A percentile compares a stretch with the other conserved stretches of the same genome.
These are phyloP conservation scores for Xylaria palmicola DNA, from an alignment of 495 filamentous ascomycete species.

Conservation along the genomic window DNA sequence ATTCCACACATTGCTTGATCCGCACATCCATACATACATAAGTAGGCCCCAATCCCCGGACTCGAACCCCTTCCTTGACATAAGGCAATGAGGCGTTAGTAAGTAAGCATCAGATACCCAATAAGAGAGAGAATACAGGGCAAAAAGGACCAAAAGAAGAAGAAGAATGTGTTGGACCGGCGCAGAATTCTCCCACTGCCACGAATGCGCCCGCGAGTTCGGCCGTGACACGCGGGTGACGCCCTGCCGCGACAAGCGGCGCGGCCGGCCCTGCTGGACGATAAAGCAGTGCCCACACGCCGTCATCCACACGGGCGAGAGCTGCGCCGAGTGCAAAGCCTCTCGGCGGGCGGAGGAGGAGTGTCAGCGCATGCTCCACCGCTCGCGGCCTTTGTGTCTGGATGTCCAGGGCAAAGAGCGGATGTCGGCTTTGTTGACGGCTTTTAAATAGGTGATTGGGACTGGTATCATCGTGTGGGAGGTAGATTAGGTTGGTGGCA, in stretches of 20 bases:
- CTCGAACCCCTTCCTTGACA: too few relatives aligned
- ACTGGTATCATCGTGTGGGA: too few relatives aligned
- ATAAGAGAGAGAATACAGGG: too few relatives aligned
- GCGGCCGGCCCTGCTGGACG: background rate
- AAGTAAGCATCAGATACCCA: too few relatives aligned
- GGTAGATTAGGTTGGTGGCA: too few relatives aligned
- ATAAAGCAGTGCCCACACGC: background rate
- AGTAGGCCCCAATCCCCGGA: too few relatives aligned
- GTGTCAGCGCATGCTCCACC: background rate
- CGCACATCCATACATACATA: too few relatives aligned
- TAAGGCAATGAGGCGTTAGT: too few relatives aligned
- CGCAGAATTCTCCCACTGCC: background rate
- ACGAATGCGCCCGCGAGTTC: constrained; percentile 2
- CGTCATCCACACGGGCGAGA: constrained; percentile 5
- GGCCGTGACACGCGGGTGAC: background rate
- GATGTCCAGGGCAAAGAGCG: background rate
- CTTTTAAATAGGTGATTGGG: constrained; percentile 6
- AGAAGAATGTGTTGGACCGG: constrained; percentile 7
- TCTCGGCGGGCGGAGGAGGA: background rate
- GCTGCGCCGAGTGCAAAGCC: constrained; percentile 7
- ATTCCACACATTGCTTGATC: too few relatives aligned
- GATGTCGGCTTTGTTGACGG: background rate
- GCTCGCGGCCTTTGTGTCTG: background rate
- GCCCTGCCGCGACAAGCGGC: background rate
- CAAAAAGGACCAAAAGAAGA: too few relatives aligned